phyloP scores from a whole-genome alignment of 805 yeast species.

The Saccharomycopsis sp. region DNA sequence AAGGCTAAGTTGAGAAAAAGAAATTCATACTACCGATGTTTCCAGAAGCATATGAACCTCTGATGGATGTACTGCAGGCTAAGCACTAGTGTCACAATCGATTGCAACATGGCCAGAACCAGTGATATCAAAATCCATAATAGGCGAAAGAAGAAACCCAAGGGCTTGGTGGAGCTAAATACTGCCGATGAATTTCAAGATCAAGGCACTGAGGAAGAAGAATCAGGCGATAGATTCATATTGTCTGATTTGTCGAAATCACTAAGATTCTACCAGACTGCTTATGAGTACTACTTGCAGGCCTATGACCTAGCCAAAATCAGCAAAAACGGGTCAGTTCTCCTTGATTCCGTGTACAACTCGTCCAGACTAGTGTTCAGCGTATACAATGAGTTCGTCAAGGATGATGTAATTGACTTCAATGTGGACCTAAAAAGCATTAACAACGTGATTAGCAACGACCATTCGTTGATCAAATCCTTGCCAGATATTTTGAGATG shows the following conservation, averaged over 20 bases:
- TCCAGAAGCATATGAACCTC: too few relatives aligned
- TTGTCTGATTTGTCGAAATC: conserved; percentile 60
- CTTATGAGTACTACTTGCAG: conserved; percentile 38
- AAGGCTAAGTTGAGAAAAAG: too few relatives aligned
- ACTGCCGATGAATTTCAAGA: conserved; percentile 50
- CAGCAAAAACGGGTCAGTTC: conserved; percentile 7
- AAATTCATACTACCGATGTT: too few relatives aligned
- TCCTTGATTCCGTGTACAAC: conserved; percentile 51
- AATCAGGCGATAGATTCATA: conserved; percentile 71
- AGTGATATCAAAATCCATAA: background rate
- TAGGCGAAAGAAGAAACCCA: conserved; percentile 6
- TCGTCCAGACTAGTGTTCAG: conserved; percentile 50
- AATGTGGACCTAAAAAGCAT: conserved; percentile 29
- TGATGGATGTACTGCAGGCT: too few relatives aligned
- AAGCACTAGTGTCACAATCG: too few relatives aligned
- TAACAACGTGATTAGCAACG: conserved; percentile 20
- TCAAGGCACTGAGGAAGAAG: conserved; percentile 55
- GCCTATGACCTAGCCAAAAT: conserved; percentile 24
- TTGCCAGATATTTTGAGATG: background rate
- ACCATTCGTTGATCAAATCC: conserved; percentile 2
- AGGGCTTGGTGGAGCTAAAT: conserved; percentile 26
- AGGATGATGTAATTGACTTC: conserved; percentile 39
- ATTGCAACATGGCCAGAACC: background rate
- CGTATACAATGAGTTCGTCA: conserved; percentile 46
- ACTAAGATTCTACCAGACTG: conserved; percentile 56